Conservation (phyloP, 2,329 filamentous ascomycete species). For the Hymenoscyphus linearis region DNA sequence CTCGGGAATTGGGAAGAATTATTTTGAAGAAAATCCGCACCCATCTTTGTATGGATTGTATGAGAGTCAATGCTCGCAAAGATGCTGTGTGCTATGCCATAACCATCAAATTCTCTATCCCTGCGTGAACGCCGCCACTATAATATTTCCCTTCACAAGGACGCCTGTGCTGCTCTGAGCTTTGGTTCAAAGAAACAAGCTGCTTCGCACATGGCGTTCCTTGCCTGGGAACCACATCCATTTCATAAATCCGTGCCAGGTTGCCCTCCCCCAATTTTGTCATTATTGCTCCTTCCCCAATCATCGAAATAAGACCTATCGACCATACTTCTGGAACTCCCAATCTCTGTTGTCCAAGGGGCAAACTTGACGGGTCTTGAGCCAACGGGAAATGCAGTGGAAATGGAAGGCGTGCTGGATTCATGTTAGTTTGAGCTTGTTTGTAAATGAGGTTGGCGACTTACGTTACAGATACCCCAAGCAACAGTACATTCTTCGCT, state of each 20-base stretch:
- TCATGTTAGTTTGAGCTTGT: conserved; percentile 3
- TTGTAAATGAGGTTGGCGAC: conserved; percentile 33
- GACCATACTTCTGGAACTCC: conserved; percentile 99
- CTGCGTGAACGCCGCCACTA: conserved; percentile 21
- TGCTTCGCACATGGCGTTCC: not conserved
- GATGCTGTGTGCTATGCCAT: conserved; percentile 1
- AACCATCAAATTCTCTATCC: conserved; percentile 9
- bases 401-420: conserved; percentile 96
- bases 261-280: not conserved
- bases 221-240: conserved; percentile 8
- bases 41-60: conserved; percentile 9
- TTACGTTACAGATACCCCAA: conserved; percentile 98
- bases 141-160: conserved; percentile 11
- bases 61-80: conserved; percentile 6
- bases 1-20: not conserved
- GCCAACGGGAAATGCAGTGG: conserved; percentile 98
- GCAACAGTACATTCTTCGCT: conserved; percentile 98
- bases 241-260: not conserved
- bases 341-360: conserved; percentile 97
- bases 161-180: conserved; percentile 16
- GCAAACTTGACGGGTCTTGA: conserved; percentile 98
- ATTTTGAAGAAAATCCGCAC: conserved; percentile 5
- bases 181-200: not conserved
- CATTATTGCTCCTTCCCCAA: conserved; percentile 1
- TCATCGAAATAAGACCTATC: conserved; percentile 35